phyloP scores from a whole-genome alignment of 1,139 yeast species.

The Yamadazyma friedrichii region DNA sequence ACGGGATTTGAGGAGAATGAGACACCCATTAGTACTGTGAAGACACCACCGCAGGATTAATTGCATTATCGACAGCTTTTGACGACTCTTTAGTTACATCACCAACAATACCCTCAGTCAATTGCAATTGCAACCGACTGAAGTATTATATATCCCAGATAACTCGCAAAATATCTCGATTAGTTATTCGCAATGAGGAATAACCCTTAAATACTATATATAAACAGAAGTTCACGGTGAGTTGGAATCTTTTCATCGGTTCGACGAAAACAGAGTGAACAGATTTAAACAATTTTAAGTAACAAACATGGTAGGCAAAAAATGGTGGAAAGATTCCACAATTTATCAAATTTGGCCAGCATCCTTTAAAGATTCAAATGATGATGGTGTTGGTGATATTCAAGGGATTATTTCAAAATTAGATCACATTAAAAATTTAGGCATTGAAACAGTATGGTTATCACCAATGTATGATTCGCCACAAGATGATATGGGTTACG shows the following conservation, averaged over 20 bases:
- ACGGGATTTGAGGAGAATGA: no score
- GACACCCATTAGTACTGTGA: no score
- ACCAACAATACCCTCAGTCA: no score
- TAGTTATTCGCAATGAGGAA: constrained; percentile 4
- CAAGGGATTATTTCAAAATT: constrained; percentile 52
- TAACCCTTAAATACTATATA: neutral
- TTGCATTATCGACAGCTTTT: no score
- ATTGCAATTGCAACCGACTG: no score
- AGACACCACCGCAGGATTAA: no score
- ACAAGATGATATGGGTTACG: constrained; percentile 66
- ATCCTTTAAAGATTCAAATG: constrained; percentile 56
- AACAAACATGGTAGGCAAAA: neutral
- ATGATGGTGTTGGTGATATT: constrained; percentile 59
- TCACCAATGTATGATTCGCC: constrained; percentile 62
- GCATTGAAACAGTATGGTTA: constrained; percentile 56
- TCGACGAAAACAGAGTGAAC: neutral
- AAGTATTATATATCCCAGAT: neutral
- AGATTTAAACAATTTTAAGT: neutral
- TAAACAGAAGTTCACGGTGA: neutral
- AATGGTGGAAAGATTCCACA: constrained; percentile 60
- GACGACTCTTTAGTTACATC: no score
- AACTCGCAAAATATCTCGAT: constrained; percentile 5
- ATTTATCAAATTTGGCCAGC: constrained; percentile 64
- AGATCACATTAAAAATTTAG: constrained; percentile 52
- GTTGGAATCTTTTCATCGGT: no score